A percentile compares a stretch with the other conserved stretches of the same genome.
These are phyloP conservation scores for Globisporangium cystogenes DNA, from an alignment of 352 stramenopile species.

Conservation along the genomic window DNA sequence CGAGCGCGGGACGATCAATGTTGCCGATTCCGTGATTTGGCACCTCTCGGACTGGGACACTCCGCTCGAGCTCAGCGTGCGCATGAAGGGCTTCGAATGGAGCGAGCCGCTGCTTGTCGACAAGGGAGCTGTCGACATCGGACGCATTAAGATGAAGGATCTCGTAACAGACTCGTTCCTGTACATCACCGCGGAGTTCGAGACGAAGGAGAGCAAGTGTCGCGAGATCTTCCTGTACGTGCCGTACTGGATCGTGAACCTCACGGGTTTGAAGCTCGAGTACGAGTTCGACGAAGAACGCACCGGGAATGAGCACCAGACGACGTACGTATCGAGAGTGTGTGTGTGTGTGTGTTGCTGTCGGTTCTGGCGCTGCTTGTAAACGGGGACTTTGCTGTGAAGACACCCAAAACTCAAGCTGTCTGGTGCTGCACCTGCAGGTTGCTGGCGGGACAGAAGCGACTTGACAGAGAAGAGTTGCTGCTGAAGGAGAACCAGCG, in stretches of 20 bases:
- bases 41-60: slow-evolving; percentile 79
- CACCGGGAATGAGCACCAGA: slow-evolving; percentile 59
- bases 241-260: slow-evolving; percentile 87
- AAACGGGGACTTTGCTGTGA: too few species aligned
- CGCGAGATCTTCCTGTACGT: slow-evolving; percentile 79
- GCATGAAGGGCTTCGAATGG: slow-evolving; percentile 85
- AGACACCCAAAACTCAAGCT: too few species aligned
- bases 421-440: slow-evolving; percentile 22
- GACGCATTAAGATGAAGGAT: slow-evolving; percentile 76
- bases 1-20: slow-evolving; percentile 69
- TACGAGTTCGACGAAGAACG: slow-evolving; percentile 81
- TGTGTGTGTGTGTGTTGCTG: not conserved
- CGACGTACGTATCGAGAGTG: slow-evolving; percentile 27
- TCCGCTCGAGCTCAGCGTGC: slow-evolving; percentile 66
- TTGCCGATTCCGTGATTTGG: slow-evolving; percentile 77
- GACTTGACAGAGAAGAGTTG: slow-evolving; percentile 69
- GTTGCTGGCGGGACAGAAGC: slow-evolving; percentile 68
- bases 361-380: too few species aligned
- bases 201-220: slow-evolving; percentile 44
- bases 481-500: slow-evolving; percentile 64
- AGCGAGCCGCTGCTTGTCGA: slow-evolving; percentile 62
- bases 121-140: slow-evolving; percentile 42
- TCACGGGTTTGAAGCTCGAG: slow-evolving; percentile 78
- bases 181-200: slow-evolving; percentile 64
- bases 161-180: slow-evolving; percentile 65